A percentile compares a stretch with the other conserved stretches of the same genome.
Evolutionary conservation across 306 rosid genomes (phyloP).

Genomic region (Quercus mongolica): DNA sequence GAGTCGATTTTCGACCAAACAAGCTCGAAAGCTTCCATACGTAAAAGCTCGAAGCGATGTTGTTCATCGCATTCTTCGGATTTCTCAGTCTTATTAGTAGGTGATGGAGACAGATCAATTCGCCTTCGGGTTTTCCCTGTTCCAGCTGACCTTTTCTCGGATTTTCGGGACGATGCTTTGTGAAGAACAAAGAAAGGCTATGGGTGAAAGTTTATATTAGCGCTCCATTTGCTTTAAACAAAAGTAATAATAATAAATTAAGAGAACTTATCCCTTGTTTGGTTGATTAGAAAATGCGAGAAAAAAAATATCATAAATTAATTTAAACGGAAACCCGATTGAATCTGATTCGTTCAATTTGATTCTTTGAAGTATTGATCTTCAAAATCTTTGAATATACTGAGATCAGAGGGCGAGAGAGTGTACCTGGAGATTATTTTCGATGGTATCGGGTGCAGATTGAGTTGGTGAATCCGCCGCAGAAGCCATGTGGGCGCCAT

Average conservation of each 20-base stretch:
- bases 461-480: conserved; percentile 16
- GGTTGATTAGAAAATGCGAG: neutral
- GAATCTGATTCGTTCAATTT: neutral
- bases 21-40: conserved; percentile 47
- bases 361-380: too few relatives aligned
- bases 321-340: neutral
- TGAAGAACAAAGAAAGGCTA: conserved; percentile 85
- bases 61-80: conserved; percentile 28
- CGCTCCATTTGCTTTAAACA: conserved; percentile 3
- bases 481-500: neutral
- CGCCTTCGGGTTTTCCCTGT: conserved; percentile 44
- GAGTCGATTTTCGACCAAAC: conserved; percentile 77
- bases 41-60: conserved; percentile 28
- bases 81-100: conserved; percentile 28
- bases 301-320: neutral
- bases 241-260: neutral
- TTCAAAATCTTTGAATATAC: neutral
- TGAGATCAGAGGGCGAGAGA: neutral
- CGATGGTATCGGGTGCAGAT: conserved; percentile 1
- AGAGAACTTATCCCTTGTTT: neutral
- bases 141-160: conserved; percentile 36
- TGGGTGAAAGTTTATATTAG: conserved; percentile 18
- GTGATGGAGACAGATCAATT: conserved; percentile 43
- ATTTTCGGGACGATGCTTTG: conserved; percentile 46
- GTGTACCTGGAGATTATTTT: conserved; percentile 25